A percentile compares a stretch with the other conserved stretches of the same genome.
Evolutionary conservation across 257 asterid species (phyloP).

Genomic region (Ilex asprella): DNA sequence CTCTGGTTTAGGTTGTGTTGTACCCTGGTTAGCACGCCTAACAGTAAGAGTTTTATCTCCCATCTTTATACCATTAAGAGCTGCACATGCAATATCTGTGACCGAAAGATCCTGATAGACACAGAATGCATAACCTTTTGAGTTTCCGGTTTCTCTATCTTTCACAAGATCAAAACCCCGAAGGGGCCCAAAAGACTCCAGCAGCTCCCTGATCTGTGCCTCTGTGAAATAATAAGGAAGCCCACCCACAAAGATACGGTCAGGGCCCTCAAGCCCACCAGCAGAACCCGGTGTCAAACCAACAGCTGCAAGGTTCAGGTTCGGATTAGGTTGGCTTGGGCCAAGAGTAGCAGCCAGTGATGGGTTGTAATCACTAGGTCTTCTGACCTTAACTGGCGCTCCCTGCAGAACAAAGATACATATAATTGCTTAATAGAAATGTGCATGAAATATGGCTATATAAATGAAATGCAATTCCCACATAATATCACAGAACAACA

Average conservation of each 20-base stretch:
- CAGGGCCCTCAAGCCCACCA: constrained; percentile 98
- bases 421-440: neutral
- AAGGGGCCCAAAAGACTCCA: constrained; percentile 95
- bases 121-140: constrained; percentile 99
- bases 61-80: constrained; percentile 97
- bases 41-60: constrained; percentile 97
- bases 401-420: constrained; percentile 46
- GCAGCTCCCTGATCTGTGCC: constrained; percentile 85
- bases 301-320: constrained; percentile 83
- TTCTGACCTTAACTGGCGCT: constrained; percentile 95
- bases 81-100: constrained; percentile 97
- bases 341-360: constrained; percentile 97
- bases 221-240: constrained; percentile 94
- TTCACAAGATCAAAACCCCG: constrained; percentile 93
- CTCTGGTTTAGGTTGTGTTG: constrained; percentile 84
- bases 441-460: too few species aligned
- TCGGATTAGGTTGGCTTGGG: constrained; percentile 91
- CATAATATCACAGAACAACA: too few species aligned
- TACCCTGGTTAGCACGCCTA: constrained; percentile 90
- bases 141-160: constrained; percentile 97
- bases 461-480: too few species aligned
- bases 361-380: constrained; percentile 97
- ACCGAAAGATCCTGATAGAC: constrained; percentile 86
- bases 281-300: constrained; percentile 90
- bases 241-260: constrained; percentile 94